Base-by-base conservation (phyloP, 176 grass and related monocot species). In the Rhynchospora tenuis region DNA sequence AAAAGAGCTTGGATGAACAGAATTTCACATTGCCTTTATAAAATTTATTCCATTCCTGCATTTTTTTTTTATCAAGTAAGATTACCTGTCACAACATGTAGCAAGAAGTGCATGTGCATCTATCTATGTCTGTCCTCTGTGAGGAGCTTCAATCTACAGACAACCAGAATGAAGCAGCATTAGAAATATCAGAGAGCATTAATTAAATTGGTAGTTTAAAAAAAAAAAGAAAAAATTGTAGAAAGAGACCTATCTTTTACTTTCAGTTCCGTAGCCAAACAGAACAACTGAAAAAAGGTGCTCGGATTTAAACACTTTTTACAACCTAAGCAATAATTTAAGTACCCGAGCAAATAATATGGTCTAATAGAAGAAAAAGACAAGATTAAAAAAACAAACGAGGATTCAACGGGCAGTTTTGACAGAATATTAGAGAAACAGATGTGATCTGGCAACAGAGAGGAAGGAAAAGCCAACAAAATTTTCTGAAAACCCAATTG, bases 401-500 rank as follows among this genome's bases (percentile, higher is more conserved):
- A 38, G 33, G 52, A 83, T n/a, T 52, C 19, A 48, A 73, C 44
- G 5, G 8, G 69, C 24, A 73, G n/a, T 50, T 12, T 10, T 56
- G 48, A 52, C 38, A 17, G 17, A 59, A 63, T 73, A 45, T 31
- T 47, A n/a, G n/a, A 59, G 68, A 46, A 79, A 59, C 42, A 83
- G 72, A 81, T 71, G 64, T 66, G 64, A 66, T 66, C 13, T 26
- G 28, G 55, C 16, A 56, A 80, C 71, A 85, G n/a, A 61, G 75
- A 22, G 56, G 62, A 75, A 73, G 56, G 62, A 75, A 73, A 42
- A 60, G 27, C 14, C 10, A 55, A 89, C 14, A 31, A 19, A 26
- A 81, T 67, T 76, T 55, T 17, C 80, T 60, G 56, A 82, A 82
- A 82, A 66, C 22, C 23, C 12, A 65, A 46, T 56, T 81, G 56